These are phyloP conservation scores for Chalciporus sp. DNA, from an alignment of 1,284 basidiomycete genomes.

Conservation along the genomic window DNA sequence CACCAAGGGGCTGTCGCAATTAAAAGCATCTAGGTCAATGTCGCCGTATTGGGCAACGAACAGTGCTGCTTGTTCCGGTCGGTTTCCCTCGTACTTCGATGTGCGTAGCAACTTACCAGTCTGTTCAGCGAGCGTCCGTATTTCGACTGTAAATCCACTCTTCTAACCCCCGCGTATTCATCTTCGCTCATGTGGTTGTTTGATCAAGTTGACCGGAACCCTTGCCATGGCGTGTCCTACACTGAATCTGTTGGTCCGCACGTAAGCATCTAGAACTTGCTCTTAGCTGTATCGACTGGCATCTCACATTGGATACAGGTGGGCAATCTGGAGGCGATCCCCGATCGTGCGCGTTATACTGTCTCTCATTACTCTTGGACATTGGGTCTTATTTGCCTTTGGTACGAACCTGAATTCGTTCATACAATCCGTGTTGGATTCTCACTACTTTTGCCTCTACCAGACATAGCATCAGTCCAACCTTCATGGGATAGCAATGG, in stretches of 20 bases:
- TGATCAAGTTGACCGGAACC: no score
- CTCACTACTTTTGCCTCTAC: neutral
- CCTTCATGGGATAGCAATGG: neutral
- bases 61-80: neutral
- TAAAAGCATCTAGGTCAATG: no score
- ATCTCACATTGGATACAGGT: constrained; percentile 12
- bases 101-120: no score
- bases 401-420: constrained; percentile 12
- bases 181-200: no score
- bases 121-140: no score
- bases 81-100: no score
- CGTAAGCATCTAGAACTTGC: constrained; percentile 13
- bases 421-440: neutral
- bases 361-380: constrained; percentile 12
- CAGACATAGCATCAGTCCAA: constrained; percentile 14
- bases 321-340: constrained; percentile 27
- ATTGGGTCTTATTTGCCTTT: constrained; percentile 20
- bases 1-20: no score
- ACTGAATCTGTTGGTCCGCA: constrained; percentile 26
- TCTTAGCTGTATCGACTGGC: neutral
- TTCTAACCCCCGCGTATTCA: no score
- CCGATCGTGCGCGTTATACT: constrained; percentile 15
- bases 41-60: constrained; percentile 16
- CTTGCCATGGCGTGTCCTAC: no score
- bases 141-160: no score